phyloP scores from a whole-genome alignment of 2,329 filamentous ascomycete species.

The Ascochyta viciae-villosae region DNA sequence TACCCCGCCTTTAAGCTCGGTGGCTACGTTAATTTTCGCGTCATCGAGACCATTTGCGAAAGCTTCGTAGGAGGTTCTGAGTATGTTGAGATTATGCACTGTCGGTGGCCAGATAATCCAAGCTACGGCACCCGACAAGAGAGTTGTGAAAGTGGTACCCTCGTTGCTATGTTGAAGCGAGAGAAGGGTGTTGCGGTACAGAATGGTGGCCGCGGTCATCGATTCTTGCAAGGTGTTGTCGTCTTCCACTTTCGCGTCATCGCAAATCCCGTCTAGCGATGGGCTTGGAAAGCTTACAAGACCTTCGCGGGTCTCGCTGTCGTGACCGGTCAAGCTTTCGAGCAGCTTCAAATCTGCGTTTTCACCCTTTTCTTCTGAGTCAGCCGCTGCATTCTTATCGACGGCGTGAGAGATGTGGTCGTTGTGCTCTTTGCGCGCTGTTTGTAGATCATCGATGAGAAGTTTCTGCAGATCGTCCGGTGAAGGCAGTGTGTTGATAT shows the following conservation, averaged over 20 bases:
- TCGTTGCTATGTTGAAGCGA: conserved; percentile 29
- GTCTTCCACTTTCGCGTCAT: not conserved
- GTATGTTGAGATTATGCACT: conserved; percentile 18
- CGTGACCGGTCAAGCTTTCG: not conserved
- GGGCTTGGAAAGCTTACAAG: conserved; percentile 15
- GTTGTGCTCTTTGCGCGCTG: not conserved
- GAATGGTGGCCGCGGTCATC: conserved; percentile 8
- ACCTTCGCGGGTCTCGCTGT: not conserved
- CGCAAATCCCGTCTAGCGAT: conserved; percentile 15
- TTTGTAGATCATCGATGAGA: not conserved
- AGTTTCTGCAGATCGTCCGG: conserved; percentile 14
- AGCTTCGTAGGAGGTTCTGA: conserved; percentile 18
- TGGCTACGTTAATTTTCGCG: not conserved
- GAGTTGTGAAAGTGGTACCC: conserved; percentile 20
- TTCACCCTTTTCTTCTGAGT: not conserved
- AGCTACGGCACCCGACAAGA: conserved; percentile 24
- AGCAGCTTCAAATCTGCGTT: not conserved
- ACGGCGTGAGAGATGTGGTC: not conserved
- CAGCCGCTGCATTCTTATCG: not conserved
- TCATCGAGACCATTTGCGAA: conserved; percentile 1
- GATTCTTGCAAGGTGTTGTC: conserved; percentile 9
- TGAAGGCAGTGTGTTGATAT: conserved; percentile 3
- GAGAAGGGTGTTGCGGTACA: conserved; percentile 14
- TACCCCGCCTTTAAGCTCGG: conserved; percentile 24
- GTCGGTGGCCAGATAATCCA: conserved; percentile 37